Percentiles rank a stretch among this genome's conserved stretches.
Evolutionary conservation across 2,329 filamentous ascomycete genomes (phyloP).

Genomic region (Phaeosphaeria sp.): DNA sequence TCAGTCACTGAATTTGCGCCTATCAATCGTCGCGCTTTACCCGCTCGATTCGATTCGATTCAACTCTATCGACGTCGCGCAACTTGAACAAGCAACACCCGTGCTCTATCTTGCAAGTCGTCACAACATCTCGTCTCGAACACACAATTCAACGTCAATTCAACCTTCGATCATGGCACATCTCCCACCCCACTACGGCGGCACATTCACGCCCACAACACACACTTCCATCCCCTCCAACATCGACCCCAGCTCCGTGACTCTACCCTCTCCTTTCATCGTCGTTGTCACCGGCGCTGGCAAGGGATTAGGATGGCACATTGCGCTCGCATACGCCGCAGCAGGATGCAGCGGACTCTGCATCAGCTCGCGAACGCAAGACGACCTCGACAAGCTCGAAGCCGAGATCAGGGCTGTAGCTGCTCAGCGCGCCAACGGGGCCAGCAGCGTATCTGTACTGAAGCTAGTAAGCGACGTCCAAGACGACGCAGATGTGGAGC

Average conservation of each 20-base stretch:
- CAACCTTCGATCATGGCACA: too few species aligned
- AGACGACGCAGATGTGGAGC: not conserved
- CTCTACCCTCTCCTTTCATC: slow-evolving; percentile 23
- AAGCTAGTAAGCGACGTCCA: not conserved
- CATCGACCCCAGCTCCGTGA: slow-evolving; percentile 24
- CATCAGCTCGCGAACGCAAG: slow-evolving; percentile 45
- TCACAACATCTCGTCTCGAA: too few species aligned
- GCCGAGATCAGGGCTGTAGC: not conserved
- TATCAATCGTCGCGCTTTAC: not conserved
- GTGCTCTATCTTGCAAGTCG: too few species aligned
- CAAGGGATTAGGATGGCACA: slow-evolving; percentile 38
- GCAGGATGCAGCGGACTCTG: slow-evolving; percentile 54
- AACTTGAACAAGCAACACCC: not conserved
- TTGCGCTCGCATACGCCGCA: slow-evolving; percentile 37
- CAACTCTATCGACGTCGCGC: not conserved
- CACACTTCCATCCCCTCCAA: slow-evolving; percentile 17
- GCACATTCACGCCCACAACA: slow-evolving; percentile 44
- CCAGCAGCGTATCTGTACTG: not conserved
- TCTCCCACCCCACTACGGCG: slow-evolving; percentile 31
- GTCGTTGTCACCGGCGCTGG: slow-evolving; percentile 44
- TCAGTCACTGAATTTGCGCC: too few species aligned
- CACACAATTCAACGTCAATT: not conserved
- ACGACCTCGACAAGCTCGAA: slow-evolving; percentile 19
- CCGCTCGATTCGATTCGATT: not conserved
- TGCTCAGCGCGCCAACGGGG: too few species aligned